Base-by-base conservation (phyloP, 108 stramenopile genomes). In the Schizochytrium sp. region DNA sequence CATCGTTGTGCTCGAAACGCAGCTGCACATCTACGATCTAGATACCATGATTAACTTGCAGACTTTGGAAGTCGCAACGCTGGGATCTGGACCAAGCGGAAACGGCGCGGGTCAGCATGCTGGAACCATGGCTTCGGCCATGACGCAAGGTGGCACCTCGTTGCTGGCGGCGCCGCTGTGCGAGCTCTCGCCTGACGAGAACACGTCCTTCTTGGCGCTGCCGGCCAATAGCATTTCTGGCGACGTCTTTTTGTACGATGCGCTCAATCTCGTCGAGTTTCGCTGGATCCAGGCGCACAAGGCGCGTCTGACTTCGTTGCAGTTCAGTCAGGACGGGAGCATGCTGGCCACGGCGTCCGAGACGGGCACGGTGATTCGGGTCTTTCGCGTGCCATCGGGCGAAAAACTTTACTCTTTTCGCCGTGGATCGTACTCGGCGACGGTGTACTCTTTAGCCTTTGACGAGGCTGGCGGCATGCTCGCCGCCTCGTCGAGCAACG, bases 271-370 rank as follows among this genome's bases (percentile, higher is more conserved):
- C 16, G 90, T 90, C 47, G 91, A 92, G 25, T 89, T 93, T n/a
- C 92, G 92, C 63, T 90, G 92, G 69, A 92, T 93, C 34, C 71
- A 90, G 57, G 92, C 91, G 29, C 92, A 92, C 90, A 91, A 92
- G 34, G 89, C 89, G 29, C 89, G 87, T 21, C 89, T 93, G 44
- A 92, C 92, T 5, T 91, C 92, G 10, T 58, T 93, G 53, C 55
- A 90, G 25, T 92, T 93, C 91, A 90, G 91, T 88, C 44, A 51
- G 12, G 89, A 92, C 47, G 92, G 92, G 5, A 89, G 90, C 55
- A 90, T 93, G 71, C 91, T 93, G 5, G 92, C 92, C 41, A 93
- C 92, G 34, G 92, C 92, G 12, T 93, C 92, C 5, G 91, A 91
- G 76, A 90, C 90, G 45, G 92, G 92, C 28, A 93, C 92, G 5